Conservation (phyloP, 2,329 filamentous ascomycete species). For the Phoma sp. region DNA sequence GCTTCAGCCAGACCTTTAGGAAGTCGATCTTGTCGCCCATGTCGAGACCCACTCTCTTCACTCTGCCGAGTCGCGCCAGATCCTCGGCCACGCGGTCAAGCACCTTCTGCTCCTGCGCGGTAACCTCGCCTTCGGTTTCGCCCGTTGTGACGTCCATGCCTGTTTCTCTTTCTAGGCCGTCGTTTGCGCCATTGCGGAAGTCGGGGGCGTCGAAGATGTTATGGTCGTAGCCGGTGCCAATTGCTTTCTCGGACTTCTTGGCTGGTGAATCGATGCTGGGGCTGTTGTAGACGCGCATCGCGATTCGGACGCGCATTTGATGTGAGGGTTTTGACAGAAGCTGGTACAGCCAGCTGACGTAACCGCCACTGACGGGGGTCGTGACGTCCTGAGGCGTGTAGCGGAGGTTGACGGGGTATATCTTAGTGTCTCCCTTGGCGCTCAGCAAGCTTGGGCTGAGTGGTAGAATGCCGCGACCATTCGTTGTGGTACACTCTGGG, state of each 20-base stretch:
- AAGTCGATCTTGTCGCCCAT: slow-evolving; percentile 85
- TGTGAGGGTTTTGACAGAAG: slow-evolving; percentile 85
- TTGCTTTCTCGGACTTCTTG: slow-evolving; percentile 18
- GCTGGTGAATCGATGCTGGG: slow-evolving; percentile 28
- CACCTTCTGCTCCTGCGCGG: slow-evolving; percentile 67
- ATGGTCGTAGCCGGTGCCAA: slow-evolving; percentile 36
- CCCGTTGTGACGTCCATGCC: slow-evolving; percentile 27
- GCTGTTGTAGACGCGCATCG: slow-evolving; percentile 68
- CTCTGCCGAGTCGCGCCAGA: slow-evolving; percentile 83
- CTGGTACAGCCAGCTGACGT: slow-evolving; percentile 80
- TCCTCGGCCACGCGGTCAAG: slow-evolving; percentile 84
- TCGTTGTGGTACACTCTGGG: slow-evolving; percentile 93
- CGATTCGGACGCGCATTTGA: slow-evolving; percentile 89
- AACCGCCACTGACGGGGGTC: slow-evolving; percentile 81
- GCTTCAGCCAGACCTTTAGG: slow-evolving; percentile 71
- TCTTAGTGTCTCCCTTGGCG: slow-evolving; percentile 70
- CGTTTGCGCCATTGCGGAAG: slow-evolving; percentile 29
- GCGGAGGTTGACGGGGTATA: slow-evolving; percentile 89
- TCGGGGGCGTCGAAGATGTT: slow-evolving; percentile 45
- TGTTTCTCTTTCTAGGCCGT: slow-evolving; percentile 10
- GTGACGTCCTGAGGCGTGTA: slow-evolving; percentile 91
- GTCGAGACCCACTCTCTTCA: slow-evolving; percentile 86
- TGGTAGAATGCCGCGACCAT: slow-evolving; percentile 87
- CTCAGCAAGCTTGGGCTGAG: slow-evolving; percentile 79
- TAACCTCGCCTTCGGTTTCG: slow-evolving; percentile 24